A percentile compares a stretch with the other conserved stretches of the same genome.
Conservation (phyloP, 1,284 basidiomycete species). For the Papiliotrema laurentii region DNA sequence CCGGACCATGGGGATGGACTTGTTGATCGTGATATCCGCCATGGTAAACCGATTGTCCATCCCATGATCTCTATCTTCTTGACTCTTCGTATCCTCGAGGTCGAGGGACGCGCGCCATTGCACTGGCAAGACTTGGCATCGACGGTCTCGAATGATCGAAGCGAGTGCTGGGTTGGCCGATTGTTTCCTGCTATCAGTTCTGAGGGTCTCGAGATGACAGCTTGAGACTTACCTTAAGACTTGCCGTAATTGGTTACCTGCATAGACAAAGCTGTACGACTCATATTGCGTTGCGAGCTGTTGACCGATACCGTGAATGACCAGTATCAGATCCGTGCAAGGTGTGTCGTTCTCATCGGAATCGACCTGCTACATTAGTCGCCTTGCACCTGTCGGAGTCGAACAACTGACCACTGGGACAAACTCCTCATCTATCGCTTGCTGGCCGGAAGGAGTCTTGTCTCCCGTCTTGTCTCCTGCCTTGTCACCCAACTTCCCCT, state of each 20-base stretch:
- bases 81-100: slow-evolving; percentile 47
- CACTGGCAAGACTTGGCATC: slow-evolving; percentile 52
- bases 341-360: slow-evolving; percentile 40
- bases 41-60: slow-evolving; percentile 53
- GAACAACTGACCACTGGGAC: slow-evolving; percentile 30
- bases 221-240: slow-evolving; percentile 48
- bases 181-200: slow-evolving; percentile 44
- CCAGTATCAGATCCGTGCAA: slow-evolving; percentile 52
- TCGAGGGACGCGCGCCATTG: slow-evolving; percentile 55
- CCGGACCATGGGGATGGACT: slow-evolving; percentile 51
- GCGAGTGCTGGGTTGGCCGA: slow-evolving; percentile 47
- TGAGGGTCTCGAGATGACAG: not conserved
- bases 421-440: slow-evolving; percentile 41
- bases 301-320: slow-evolving; percentile 53
- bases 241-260: slow-evolving; percentile 51
- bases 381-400: not conserved
- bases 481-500: not conserved
- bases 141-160: slow-evolving; percentile 50
- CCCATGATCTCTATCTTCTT: slow-evolving; percentile 49
- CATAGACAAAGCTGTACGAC: slow-evolving; percentile 53
- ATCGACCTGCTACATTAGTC: slow-evolving; percentile 22
- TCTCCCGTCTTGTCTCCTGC: not conserved
- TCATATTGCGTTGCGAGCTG: slow-evolving; percentile 52
- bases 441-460: not conserved
- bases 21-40: slow-evolving; percentile 52